Base-by-base conservation (phyloP, 345 rosid species). In the Pelargonium nanum region DNA sequence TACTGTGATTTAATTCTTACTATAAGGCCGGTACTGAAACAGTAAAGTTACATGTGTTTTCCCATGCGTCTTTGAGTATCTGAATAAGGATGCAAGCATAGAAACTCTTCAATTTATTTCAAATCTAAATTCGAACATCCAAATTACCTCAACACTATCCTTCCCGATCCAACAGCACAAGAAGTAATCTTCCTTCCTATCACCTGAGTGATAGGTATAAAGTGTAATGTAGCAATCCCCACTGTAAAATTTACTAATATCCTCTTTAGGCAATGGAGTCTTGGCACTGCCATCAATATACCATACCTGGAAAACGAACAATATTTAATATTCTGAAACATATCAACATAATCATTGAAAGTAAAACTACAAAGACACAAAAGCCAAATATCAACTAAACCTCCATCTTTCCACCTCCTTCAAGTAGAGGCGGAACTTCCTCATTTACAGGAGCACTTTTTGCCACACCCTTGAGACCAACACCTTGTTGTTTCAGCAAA, bases 361-460 rank as follows among this genome's bases (percentile, higher is more conserved):
- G 22, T 19, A 28, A 45, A 53, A 15, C 40, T 44, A 59, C 61
- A 40, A 22, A 60, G 19, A 61, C 44, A 45, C 24, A 26, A 57
- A 24, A 61, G 34, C 9, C 62, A 32, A 56, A 67, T 51, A 68
- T 62, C 57, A 67, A 75, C 62, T 65, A 61, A 60, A 94, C 99
- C 97, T 94, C 99, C 85, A 87, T 68, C 81, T 85, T 94, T 72
- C 99, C 99, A 68, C 87, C 86, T 72, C 89, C 87, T 78, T 94
- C 97, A 63, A 94, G 92, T 79, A 89, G 74, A 59, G 96, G 95
- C 52, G 95, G 96, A 61, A 86, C 85, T 76, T 90, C 97, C 74
- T 90, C 99, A 60, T 68, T 85, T 52, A 81, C 81, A 23, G 96
- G 84, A 72, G 82, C 64, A 71, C 69, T 81, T 87, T 89, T 93